Base-by-base conservation (phyloP, 139 green algal genomes). In the Dunaliella primolecta region DNA sequence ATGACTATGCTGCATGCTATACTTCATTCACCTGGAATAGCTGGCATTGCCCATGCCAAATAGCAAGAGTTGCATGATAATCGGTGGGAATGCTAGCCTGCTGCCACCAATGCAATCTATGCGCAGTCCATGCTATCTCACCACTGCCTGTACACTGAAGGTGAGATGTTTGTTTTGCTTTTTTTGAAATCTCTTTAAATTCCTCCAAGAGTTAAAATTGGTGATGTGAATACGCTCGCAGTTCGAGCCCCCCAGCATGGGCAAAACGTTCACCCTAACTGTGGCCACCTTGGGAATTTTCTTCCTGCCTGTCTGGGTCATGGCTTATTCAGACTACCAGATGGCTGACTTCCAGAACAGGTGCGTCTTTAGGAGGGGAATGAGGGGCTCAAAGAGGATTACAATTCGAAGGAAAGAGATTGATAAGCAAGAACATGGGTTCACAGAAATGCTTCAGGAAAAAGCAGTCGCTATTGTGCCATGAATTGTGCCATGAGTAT, bases 321-420 rank as follows among this genome's bases (percentile, higher is more conserved):
- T 81, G 84, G 55, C 80, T 3, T 84, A 81, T 31, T 78, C 83
- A 15, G 78, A 87, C 36, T 72, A 32, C 32, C 83, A 87, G 84
- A 81, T 87, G 84, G 3, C 71, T 20, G n/a, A 30, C 27, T 84
- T 87, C 64, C 74, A 80, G 33, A 78, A 37, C 31, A 81, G 82
- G 83, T 86, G 56, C 79, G 27, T 35, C 27, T 15, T 77, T 77
- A 21, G 27, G 71, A 35, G 71, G 7, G 71, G 25, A 32, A n/a
- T n/a, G 21, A 35, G 29, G 56, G 56, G 56, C 56, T 72, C 23
- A 23, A 72, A 72, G 56, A 72, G 56, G 56, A 20, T 20, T n/a
- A 72, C 20, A 72, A 72, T 20, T n/a, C 20, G 56, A 72, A 72
- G 23, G 56, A 20, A 72, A 23, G 20, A 29, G 56, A 20, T 23